Evolutionary conservation across 305 asterid species (phyloP).

Genomic region (Rubia tinctorum): DNA sequence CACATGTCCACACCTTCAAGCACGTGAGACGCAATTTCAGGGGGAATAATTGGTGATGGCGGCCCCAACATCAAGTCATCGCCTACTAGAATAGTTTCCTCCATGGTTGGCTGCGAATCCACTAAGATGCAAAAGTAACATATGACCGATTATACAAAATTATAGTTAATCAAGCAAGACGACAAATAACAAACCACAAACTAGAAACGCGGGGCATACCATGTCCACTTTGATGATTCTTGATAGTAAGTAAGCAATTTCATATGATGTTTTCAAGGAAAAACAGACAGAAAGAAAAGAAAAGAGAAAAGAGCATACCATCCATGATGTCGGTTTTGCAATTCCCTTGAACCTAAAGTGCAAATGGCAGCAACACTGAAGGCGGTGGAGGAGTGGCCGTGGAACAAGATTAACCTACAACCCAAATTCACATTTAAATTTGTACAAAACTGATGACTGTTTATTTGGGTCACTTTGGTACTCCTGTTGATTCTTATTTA

Average conservation of each 20-base stretch:
- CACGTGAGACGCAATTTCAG: conserved; percentile 93
- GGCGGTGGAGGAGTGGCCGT: no score
- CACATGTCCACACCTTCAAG: conserved; percentile 90
- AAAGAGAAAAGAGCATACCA: neutral
- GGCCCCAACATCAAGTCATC: conserved; percentile 99
- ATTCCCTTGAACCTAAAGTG: no score
- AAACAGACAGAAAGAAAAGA: neutral
- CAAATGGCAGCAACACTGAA: no score
- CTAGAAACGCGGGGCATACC: no score
- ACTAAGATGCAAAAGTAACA: conserved; percentile 32
- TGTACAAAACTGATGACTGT: no score
- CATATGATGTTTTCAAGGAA: neutral
- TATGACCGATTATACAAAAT: neutral
- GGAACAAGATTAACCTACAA: no score
- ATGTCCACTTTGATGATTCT: neutral
- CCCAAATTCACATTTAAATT: no score
- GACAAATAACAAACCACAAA: neutral
- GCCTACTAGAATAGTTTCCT: conserved; percentile 95
- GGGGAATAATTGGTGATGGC: conserved; percentile 89
- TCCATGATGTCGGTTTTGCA: neutral
- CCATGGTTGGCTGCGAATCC: conserved; percentile 88
- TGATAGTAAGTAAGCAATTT: neutral
- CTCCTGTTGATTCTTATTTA: no score
- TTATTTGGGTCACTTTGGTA: no score
- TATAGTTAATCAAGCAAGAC: neutral